phyloP scores from a whole-genome alignment of 202 grass and related monocot genomes.

The Sporobolus alterniflorus region DNA sequence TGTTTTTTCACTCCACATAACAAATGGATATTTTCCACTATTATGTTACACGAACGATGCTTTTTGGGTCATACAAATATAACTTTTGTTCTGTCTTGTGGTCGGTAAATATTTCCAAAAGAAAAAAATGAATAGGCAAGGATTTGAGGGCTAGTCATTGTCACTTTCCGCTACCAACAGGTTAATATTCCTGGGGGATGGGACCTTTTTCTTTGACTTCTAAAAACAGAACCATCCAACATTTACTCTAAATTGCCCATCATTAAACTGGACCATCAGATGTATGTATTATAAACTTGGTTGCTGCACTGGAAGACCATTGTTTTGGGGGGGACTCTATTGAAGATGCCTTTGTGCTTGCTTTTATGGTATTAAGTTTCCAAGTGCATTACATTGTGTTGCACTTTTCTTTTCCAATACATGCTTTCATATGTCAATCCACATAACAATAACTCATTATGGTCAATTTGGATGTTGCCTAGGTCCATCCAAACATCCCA shows the following conservation, averaged over 20 bases:
- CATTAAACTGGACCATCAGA: background rate
- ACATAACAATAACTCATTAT: slow-evolving; percentile 6
- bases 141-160: background rate
- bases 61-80: slow-evolving; percentile 1
- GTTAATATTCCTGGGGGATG: background rate
- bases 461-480: slow-evolving; percentile 25
- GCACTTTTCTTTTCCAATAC: background rate
- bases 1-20: slow-evolving; percentile 12
- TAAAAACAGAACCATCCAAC: background rate
- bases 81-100: background rate
- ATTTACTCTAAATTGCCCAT: background rate
- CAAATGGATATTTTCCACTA: slow-evolving; percentile 18
- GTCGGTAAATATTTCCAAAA: background rate
- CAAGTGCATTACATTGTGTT: background rate
- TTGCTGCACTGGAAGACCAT: background rate
- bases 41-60: background rate
- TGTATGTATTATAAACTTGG: slow-evolving; percentile 7
- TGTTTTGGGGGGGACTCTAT: background rate
- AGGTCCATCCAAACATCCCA: slow-evolving; percentile 99
- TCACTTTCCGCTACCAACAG: background rate
- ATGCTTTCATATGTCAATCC: background rate
- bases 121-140: background rate
- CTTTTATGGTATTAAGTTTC: slow-evolving; percentile 20
- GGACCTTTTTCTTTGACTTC: background rate
- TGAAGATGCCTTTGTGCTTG: background rate